These are phyloP conservation scores for Atkinsonella texensis DNA, from an alignment of 2,329 filamentous ascomycete genomes.

Conservation along the genomic window DNA sequence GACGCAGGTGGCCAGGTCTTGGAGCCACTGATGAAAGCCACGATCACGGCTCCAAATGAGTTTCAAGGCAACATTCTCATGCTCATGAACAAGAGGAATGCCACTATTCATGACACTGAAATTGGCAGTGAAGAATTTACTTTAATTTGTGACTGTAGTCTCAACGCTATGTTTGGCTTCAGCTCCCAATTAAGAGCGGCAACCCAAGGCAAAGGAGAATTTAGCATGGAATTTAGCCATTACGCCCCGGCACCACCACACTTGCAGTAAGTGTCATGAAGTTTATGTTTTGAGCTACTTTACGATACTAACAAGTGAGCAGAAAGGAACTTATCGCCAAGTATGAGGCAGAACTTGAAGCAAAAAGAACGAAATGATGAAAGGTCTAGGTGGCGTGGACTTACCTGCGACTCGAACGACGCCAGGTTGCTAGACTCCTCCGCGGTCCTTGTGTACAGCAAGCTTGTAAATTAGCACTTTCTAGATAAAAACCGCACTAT, in stretches of 20 bases:
- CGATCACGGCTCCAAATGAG: conserved; percentile 88
- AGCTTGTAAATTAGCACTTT: background rate
- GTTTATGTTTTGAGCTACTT: background rate
- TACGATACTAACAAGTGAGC: background rate
- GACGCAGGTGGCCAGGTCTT: conserved; percentile 73
- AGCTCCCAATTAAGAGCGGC: conserved; percentile 80
- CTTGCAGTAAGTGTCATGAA: conserved; percentile 58
- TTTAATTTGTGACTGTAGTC: conserved; percentile 76
- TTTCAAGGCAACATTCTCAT: conserved; percentile 96
- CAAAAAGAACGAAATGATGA: conserved; percentile 40
- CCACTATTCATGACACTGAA: conserved; percentile 90
- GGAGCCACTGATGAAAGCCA: conserved; percentile 96
- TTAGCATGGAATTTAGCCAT: conserved; percentile 97
- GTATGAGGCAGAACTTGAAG: conserved; percentile 46
- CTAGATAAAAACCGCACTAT: background rate
- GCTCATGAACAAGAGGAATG: conserved; percentile 91
- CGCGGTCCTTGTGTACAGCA: background rate
- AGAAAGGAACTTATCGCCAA: conserved; percentile 49
- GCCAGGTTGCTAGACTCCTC: background rate
- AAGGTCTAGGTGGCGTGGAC: background rate
- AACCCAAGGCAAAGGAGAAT: conserved; percentile 97
- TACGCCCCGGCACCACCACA: conserved; percentile 80
- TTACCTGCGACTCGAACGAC: background rate
- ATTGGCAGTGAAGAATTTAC: conserved; percentile 91
- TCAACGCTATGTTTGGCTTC: conserved; percentile 98